phyloP scores from a whole-genome alignment of 192 early-diverging fungal genomes.

The Rhizophagus prolifer region DNA sequence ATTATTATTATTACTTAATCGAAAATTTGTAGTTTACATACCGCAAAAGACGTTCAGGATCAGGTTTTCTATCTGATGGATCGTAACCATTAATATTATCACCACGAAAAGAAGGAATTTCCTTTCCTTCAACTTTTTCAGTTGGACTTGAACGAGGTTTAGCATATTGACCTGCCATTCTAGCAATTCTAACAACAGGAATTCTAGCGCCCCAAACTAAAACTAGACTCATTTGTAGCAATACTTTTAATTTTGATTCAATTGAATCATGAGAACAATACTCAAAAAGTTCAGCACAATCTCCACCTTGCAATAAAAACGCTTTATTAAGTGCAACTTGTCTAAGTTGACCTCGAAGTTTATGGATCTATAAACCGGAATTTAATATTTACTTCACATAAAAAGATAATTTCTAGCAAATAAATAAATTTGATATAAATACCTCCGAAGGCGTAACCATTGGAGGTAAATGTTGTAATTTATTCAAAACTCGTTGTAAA shows the following conservation, averaged over 20 bases:
- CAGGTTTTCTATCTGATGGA: slow-evolving; percentile 78
- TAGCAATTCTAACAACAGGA: slow-evolving; percentile 92
- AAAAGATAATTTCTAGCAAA: neutral
- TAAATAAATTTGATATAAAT: slow-evolving; percentile 5
- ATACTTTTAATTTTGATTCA: slow-evolving; percentile 92
- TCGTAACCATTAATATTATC: slow-evolving; percentile 98
- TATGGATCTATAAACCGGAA: slow-evolving; percentile 61
- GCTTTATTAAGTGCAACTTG: slow-evolving; percentile 90
- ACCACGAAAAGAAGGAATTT: slow-evolving; percentile 88
- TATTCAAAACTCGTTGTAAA: slow-evolving; percentile 67
- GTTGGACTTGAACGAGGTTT: slow-evolving; percentile 93
- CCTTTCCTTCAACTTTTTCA: slow-evolving; percentile 81
- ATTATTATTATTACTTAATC: too few species aligned
- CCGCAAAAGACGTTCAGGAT: slow-evolving; percentile 88
- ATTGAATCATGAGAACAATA: slow-evolving; percentile 93
- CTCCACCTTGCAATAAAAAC: slow-evolving; percentile 96
- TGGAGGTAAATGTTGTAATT: slow-evolving; percentile 81
- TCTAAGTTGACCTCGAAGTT: slow-evolving; percentile 76
- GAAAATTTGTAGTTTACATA: slow-evolving; percentile 27
- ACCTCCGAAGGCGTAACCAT: slow-evolving; percentile 88
- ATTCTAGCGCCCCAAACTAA: slow-evolving; percentile 91
- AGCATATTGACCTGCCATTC: slow-evolving; percentile 99
- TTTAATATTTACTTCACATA: neutral
- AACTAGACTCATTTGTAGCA: slow-evolving; percentile 97
- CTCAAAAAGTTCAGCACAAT: slow-evolving; percentile 98